Base-by-base conservation (phyloP, 139 green algal species). In the Chlorella sp. region DNA sequence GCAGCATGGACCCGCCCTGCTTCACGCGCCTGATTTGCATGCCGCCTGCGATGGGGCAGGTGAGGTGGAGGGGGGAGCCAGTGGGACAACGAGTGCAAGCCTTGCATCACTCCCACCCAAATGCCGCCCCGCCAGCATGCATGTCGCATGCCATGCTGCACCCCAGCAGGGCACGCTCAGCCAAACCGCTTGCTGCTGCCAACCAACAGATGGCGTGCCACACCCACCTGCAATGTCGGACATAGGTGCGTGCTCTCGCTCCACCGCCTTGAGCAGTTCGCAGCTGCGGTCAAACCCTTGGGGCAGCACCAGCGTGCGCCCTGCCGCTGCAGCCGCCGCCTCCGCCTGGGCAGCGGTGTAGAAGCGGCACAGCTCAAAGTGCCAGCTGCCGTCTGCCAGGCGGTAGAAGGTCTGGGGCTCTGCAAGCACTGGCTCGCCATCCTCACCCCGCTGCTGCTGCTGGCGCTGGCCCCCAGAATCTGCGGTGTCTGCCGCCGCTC, bases 221-320 rank as follows among this genome's bases (percentile, higher is more conserved):
- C 3, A 2, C 39, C 0, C 63, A 74, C 82, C 82, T 0, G 34
- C 55, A 6, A 87, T 36, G 32, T 79, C 63, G 4, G 30, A 21
- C 72, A 87, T 62, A 13, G 71, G 47, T 15, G 47, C 68, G 23
- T 82, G 25, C 55, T 82, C 41, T 4, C 87, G 71, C 25, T 38
- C 23, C 41, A 86, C 32, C n/a, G 85, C 56, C 41, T 64, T 72
- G 17, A 91, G 82, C 88, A 91, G 88, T 68, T 91, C 85, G 25
- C 25, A 38, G 65, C 41, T 12, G n/a, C 56, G 47, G 74, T 89
- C 85, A 36, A 88, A 88, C 0, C 60, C 85, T 4, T 62, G 20
- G 1, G 85, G 85, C 73, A 89, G 80, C 70, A 26, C 23, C 47
- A 88, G 47, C 3, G 56, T 7, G 2, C 26, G 18, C 26, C 79